Conservation (phyloP, 2,329 filamentous ascomycete species). For the Clarireedia sp. region DNA sequence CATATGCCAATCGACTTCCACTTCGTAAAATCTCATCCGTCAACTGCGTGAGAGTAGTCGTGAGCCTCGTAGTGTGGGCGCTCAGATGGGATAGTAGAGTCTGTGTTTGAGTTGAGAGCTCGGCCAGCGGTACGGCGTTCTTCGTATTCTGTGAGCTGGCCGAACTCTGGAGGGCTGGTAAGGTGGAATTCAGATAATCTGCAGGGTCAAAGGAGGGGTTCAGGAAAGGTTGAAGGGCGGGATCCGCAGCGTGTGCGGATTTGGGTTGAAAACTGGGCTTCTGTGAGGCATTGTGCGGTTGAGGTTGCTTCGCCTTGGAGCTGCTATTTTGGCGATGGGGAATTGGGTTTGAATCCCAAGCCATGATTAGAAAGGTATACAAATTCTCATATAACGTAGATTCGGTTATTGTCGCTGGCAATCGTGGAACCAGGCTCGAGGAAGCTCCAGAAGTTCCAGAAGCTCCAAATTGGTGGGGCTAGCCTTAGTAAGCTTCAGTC, state of each 20-base stretch:
- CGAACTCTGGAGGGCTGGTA: conserved; percentile 55
- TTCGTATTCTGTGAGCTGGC: conserved; percentile 22
- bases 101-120: conserved; percentile 75
- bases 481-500: too few relatives aligned
- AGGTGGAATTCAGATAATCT: conserved; percentile 71
- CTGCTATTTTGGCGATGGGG: conserved; percentile 24
- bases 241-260: conserved; percentile 61
- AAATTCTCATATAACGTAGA: too few relatives aligned
- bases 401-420: too few relatives aligned
- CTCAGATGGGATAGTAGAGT: conserved; percentile 79
- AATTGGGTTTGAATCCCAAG: conserved; percentile 24
- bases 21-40: conserved; percentile 93
- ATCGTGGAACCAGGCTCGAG: too few relatives aligned
- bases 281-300: conserved; percentile 9
- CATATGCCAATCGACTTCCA: conserved; percentile 81
- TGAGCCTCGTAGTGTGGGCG: conserved; percentile 77
- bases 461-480: too few relatives aligned
- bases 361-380: background rate
- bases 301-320: conserved; percentile 10
- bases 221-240: conserved; percentile 67
- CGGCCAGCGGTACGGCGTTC: conserved; percentile 51
- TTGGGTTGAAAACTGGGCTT: conserved; percentile 20
- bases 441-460: too few relatives aligned
- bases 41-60: conserved; percentile 73
- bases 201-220: conserved; percentile 71